Conservation (phyloP, 2,329 filamentous ascomycete species). For the Chaetomium sp. region DNA sequence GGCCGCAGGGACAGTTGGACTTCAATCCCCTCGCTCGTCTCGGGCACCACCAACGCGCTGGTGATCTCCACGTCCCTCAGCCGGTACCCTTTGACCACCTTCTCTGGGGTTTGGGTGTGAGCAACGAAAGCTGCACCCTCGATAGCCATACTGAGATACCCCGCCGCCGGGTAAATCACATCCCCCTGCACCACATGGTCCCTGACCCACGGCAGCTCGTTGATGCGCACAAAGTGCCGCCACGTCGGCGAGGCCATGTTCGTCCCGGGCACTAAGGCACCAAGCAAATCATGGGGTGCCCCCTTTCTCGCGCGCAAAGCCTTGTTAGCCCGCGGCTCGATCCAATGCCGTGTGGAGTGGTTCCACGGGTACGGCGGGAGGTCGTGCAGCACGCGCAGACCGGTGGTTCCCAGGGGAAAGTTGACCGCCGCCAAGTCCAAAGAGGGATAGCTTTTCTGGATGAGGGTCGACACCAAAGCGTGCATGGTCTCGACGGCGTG, state of each 20-base stretch:
- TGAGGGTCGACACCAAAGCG: conserved; percentile 25
- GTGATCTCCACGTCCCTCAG: conserved; percentile 27
- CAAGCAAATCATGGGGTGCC: conserved; percentile 35
- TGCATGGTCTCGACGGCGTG: conserved; percentile 27
- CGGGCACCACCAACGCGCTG: conserved; percentile 20
- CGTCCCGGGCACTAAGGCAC: conserved; percentile 27
- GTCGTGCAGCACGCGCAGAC: conserved; percentile 28
- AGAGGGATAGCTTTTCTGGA: conserved; percentile 25
- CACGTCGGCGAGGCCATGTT: conserved; percentile 29
- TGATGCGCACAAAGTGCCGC: conserved; percentile 31
- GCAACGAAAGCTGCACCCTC: conserved; percentile 29
- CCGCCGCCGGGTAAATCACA: conserved; percentile 42
- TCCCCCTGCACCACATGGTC: conserved; percentile 44
- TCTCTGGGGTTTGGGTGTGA: conserved; percentile 11
- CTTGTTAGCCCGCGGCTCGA: conserved; percentile 30
- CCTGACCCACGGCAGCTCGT: conserved; percentile 38
- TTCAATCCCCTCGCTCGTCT: conserved; percentile 23
- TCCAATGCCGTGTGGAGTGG: conserved; percentile 36
- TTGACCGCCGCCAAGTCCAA: conserved; percentile 29
- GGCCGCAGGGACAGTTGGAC: conserved; percentile 20
- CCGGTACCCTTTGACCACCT: conserved; percentile 25
- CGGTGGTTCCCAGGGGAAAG: conserved; percentile 25
- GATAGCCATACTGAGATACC: conserved; percentile 31
- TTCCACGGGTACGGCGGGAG: conserved; percentile 43
- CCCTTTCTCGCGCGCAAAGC: conserved; percentile 30